A percentile compares a stretch with the other conserved stretches of the same genome.
These are phyloP conservation scores for Russula foetens DNA, from an alignment of 768 basidiomycete genomes.

Conservation along the genomic window DNA sequence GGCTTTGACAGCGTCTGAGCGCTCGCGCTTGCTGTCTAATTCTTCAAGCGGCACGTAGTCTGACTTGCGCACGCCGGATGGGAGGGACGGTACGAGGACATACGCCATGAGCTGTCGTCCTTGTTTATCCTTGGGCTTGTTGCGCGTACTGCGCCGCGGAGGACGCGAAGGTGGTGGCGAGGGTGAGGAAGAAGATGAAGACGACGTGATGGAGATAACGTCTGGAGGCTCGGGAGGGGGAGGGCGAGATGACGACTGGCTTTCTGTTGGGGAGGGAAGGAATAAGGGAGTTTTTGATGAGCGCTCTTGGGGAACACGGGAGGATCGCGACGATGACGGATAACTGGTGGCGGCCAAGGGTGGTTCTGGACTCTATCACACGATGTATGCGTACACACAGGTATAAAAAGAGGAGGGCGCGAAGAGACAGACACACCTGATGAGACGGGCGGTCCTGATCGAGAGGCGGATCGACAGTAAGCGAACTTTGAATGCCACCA, in stretches of 20 bases:
- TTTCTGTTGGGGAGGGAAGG: slow-evolving; percentile 7
- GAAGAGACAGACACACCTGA: not conserved
- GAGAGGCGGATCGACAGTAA: not conserved
- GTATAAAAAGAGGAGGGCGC: not conserved
- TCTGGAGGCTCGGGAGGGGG: not conserved
- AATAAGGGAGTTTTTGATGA: slow-evolving; percentile 4
- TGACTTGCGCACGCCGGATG: not conserved
- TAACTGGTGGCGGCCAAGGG: not conserved
- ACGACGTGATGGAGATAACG: slow-evolving; percentile 2
- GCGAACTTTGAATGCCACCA: not conserved
- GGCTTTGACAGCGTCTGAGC: not conserved
- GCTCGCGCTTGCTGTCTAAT: not conserved
- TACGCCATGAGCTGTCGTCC: not conserved
- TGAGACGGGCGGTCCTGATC: not conserved
- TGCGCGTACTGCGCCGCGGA: not conserved
- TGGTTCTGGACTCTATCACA: not conserved
- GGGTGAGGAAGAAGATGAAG: not conserved
- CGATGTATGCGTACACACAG: not conserved
- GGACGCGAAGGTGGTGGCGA: not conserved
- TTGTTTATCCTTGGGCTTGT: not conserved
- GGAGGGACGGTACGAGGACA: slow-evolving; percentile 3
- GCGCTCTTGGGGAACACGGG: not conserved
- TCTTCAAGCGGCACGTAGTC: not conserved
- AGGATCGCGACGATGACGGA: not conserved
- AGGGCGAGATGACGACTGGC: not conserved